Evolutionary conservation across 2,329 filamentous ascomycete genomes (phyloP).

Genomic region (Fusarium sublunatum): DNA sequence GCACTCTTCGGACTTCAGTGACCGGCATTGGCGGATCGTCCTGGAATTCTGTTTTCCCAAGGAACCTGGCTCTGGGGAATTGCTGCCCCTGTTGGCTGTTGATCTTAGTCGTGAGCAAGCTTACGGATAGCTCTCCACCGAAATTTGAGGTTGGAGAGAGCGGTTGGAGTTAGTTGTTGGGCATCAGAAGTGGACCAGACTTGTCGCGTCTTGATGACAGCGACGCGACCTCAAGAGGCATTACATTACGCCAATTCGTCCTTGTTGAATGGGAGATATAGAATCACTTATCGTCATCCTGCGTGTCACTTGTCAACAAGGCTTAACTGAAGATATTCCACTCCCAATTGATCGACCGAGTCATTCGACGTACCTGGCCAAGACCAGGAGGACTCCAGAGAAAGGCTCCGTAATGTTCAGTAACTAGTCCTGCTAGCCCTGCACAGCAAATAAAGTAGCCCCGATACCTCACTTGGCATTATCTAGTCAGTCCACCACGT

Average conservation of each 20-base stretch:
- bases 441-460: constrained; percentile 21
- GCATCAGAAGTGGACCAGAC: constrained; percentile 16
- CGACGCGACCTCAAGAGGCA: constrained; percentile 8
- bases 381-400: background rate
- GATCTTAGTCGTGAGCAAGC: constrained; percentile 27
- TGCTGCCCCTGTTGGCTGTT: constrained; percentile 23
- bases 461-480: constrained; percentile 35
- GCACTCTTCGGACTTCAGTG: constrained; percentile 42
- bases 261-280: background rate
- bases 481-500: constrained; percentile 38
- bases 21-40: constrained; percentile 37
- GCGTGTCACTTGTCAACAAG: background rate
- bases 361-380: constrained; percentile 1
- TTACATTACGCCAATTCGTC: constrained; percentile 1
- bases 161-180: constrained; percentile 26
- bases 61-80: constrained; percentile 21
- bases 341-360: constrained; percentile 22
- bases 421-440: background rate
- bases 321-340: constrained; percentile 1
- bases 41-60: constrained; percentile 15
- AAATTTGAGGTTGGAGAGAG: constrained; percentile 30
- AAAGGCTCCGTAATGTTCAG: constrained; percentile 1
- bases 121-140: constrained; percentile 27
- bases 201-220: constrained; percentile 13
- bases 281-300: background rate